A percentile compares a stretch with the other conserved stretches of the same genome.
Conservation (phyloP, 2,329 filamentous ascomycete species). For the Ceratocystis colombiana region DNA sequence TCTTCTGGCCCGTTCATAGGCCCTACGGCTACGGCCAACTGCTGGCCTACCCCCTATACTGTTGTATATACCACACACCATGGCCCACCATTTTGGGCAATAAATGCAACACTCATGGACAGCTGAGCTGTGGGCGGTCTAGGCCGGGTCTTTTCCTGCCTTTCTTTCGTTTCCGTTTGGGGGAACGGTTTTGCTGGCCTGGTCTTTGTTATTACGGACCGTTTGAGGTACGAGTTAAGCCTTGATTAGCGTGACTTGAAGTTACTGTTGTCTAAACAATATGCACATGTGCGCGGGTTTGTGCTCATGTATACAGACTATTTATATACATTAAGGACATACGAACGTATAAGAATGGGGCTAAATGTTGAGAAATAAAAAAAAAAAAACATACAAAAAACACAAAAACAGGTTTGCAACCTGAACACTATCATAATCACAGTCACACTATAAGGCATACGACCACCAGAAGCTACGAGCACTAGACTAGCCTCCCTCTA, state of each 20-base stretch:
- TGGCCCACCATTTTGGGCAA: neutral
- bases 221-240: too few relatives aligned
- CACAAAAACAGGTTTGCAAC: neutral
- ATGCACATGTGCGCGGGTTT: neutral
- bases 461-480: neutral
- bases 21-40: neutral
- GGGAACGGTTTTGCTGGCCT: neutral
- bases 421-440: neutral
- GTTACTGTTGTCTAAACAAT: neutral
- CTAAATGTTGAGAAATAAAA: neutral
- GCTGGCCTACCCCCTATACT: neutral
- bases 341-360: neutral
- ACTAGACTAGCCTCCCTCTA: neutral
- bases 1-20: constrained; percentile 4
- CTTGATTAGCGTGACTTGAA: neutral
- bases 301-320: constrained; percentile 1
- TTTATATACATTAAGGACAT: neutral
- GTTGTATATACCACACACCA: neutral
- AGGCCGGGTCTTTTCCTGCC: neutral
- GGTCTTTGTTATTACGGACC: neutral
- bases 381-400: neutral
- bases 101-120: neutral
- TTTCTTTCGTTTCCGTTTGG: too few relatives aligned
- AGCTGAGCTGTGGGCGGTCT: constrained; percentile 9
- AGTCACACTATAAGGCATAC: neutral